Evolutionary conservation across 2,329 filamentous ascomycete species (phyloP).

Genomic region (Cercospora sojina): DNA sequence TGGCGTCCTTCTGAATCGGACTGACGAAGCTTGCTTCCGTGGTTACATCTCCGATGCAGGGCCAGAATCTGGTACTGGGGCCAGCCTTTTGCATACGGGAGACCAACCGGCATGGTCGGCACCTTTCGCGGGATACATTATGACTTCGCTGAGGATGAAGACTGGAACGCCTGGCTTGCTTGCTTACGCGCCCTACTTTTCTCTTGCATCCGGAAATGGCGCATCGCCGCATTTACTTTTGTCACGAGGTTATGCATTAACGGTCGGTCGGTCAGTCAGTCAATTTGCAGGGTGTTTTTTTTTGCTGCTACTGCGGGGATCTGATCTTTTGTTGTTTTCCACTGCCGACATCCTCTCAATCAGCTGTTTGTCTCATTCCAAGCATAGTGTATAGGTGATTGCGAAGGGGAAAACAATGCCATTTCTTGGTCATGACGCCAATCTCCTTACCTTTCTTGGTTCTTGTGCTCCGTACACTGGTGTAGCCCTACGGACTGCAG

Average conservation of each 20-base stretch:
- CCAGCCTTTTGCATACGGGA: neutral
- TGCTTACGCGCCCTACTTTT: neutral
- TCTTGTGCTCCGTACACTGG: neutral
- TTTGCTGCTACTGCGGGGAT: neutral
- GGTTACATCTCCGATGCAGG: neutral
- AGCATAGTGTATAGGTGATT: neutral
- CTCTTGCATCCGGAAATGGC: conserved; percentile 1
- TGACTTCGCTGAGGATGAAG: neutral
- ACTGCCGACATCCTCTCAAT: neutral
- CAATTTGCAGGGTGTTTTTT: neutral
- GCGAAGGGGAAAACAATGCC: neutral
- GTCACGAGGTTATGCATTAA: conserved; percentile 4
- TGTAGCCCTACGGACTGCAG: neutral
- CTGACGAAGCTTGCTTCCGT: neutral
- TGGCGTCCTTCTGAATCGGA: neutral
- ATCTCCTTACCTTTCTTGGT: no score
- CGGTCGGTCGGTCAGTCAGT: conserved; percentile 1
- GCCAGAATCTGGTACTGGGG: neutral
- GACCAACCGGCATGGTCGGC: neutral
- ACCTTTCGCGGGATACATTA: neutral
- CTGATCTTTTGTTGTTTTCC: neutral
- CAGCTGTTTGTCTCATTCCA: neutral
- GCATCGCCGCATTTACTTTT: conserved; percentile 2
- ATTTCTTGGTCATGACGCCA: neutral
- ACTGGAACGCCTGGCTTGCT: neutral